Conservation (phyloP, 2,329 filamentous ascomycete species). For the Cercospora citrullina region DNA sequence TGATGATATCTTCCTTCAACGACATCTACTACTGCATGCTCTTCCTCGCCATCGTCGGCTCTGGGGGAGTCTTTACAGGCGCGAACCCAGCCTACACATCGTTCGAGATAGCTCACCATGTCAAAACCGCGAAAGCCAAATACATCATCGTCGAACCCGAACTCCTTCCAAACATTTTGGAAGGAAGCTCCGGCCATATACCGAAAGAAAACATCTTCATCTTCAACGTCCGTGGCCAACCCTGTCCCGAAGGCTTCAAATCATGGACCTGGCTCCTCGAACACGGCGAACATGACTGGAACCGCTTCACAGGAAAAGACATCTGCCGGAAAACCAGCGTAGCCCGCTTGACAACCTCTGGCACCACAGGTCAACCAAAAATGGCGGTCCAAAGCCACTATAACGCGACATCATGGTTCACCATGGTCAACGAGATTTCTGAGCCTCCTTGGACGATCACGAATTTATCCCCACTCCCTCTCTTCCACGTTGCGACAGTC, state of each 20-base stretch:
- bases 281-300: conserved; percentile 13
- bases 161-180: not conserved
- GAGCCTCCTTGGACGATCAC: not conserved
- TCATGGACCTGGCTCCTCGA: conserved; percentile 10
- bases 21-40: conserved; percentile 42
- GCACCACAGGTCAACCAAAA: not conserved
- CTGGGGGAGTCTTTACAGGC: not conserved
- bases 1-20: conserved; percentile 59
- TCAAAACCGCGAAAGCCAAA: not conserved
- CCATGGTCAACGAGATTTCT: not conserved
- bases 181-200: not conserved
- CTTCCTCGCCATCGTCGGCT: conserved; percentile 31
- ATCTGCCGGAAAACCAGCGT: not conserved
- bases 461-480: not conserved
- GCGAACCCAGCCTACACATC: not conserved
- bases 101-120: not conserved
- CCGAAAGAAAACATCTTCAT: conserved; percentile 5
- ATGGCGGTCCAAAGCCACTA: not conserved
- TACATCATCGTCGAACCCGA: not conserved
- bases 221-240: conserved; percentile 10
- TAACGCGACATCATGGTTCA: not conserved
- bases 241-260: conserved; percentile 8
- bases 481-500: not conserved
- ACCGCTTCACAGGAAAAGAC: not conserved
- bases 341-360: not conserved